Base-by-base conservation (phyloP, 2,329 filamentous ascomycete species). In the Ophiostoma sp. region DNA sequence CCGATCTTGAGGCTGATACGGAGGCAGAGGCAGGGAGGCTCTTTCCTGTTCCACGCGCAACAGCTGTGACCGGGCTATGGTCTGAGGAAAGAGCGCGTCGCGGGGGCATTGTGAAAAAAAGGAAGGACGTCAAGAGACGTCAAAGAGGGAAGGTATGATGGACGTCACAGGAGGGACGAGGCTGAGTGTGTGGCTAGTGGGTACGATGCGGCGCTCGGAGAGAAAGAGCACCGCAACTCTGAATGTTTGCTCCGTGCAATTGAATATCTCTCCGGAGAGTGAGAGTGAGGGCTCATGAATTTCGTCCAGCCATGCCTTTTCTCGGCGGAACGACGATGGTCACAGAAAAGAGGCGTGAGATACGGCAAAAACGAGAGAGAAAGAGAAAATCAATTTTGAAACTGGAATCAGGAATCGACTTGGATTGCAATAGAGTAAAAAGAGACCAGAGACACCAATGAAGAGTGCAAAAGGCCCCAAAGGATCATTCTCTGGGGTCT, bases 71-170 rank as follows among this genome's bases (percentile, higher is more conserved):
- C 15, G 42, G 25, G 42, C 64, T 50, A 3, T 57, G 48, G 31
- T 69, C 66, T 1, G 66, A 69, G 48, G 48, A 52, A 22, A 69
- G 48, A 22, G 66, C 66, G 45, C 64, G 64, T 19, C 64, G 64
- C 25, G 64, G 25, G 17, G 64, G 64, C 64, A 68, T 68, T 33
- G 42, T 69, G 48, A 55, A 31, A 8, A n/a, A 68, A 8, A 11
- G 17, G 28, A 25, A 31, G 1, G 19, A 25, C n/a, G 7, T 28
- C 36, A 48, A 57, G 45, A 22, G 31, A 25, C 50, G 50, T 55
- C 6, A 33, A 33, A 3, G 4, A 59, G 28, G 15, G 31, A 57
- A 36, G 36, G n/a, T 28, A 19, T n/a, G 55, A 45, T 22, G 57
- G 19, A 17, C 8, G 8, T 45, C 17, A 52, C 19, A 11, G 19